Conservation (phyloP, 2,329 filamentous ascomycete species). For the Paecilomyces formosus region DNA sequence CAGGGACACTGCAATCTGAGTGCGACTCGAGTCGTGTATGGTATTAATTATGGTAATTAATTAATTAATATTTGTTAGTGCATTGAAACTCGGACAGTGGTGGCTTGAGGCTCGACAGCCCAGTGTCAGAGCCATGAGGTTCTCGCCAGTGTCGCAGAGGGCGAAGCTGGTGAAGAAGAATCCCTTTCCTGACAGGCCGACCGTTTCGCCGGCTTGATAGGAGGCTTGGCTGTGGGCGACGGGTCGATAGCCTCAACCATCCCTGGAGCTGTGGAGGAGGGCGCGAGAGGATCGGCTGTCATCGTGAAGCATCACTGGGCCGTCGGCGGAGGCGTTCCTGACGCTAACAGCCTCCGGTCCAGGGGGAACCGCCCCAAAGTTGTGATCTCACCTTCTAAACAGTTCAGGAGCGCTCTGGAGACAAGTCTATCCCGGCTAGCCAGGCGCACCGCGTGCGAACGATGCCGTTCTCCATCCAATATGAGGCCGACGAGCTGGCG, state of each 20-base stretch:
- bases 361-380: background rate
- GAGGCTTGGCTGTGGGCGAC: background rate
- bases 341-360: conserved; percentile 11
- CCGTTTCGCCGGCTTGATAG: background rate
- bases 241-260: background rate
- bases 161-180: background rate
- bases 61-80: too few relatives aligned
- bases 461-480: background rate
- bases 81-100: background rate
- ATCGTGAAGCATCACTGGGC: conserved; percentile 10
- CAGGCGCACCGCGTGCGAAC: background rate
- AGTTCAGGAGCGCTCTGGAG: background rate
- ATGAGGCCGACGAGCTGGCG: background rate
- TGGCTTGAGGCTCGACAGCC: background rate
- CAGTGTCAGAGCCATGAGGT: background rate
- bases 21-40: too few relatives aligned
- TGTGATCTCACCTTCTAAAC: background rate
- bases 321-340: conserved; percentile 16
- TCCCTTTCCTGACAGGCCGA: background rate
- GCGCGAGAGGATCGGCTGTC: background rate
- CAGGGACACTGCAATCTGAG: background rate
- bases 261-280: background rate
- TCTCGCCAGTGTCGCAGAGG: background rate
- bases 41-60: too few relatives aligned
- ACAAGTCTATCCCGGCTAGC: background rate